Evolutionary conservation across 2,329 filamentous ascomycete species (phyloP).

Genomic region (Zymoseptoria ardabiliae): DNA sequence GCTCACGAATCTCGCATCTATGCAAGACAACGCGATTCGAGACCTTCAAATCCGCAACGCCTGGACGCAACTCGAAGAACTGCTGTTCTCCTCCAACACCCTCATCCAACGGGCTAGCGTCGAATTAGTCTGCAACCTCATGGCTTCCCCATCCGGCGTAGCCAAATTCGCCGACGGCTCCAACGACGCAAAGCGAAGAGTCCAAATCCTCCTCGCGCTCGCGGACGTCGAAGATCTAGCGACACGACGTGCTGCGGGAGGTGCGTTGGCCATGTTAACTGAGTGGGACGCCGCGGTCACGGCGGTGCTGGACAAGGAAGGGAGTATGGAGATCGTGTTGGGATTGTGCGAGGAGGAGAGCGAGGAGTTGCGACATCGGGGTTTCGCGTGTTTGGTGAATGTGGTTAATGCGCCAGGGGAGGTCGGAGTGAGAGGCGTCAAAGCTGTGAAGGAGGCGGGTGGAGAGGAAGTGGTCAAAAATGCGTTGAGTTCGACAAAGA

Average conservation of each 20-base stretch:
- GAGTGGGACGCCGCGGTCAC: slow-evolving; percentile 67
- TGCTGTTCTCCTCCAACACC: slow-evolving; percentile 69
- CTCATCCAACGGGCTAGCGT: slow-evolving; percentile 75
- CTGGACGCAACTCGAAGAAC: slow-evolving; percentile 73
- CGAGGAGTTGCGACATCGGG: slow-evolving; percentile 59
- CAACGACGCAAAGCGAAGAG: slow-evolving; percentile 60
- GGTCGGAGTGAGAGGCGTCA: slow-evolving; percentile 53
- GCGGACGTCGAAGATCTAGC: slow-evolving; percentile 75
- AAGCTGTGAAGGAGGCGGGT: slow-evolving; percentile 51
- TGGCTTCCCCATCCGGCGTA: slow-evolving; percentile 60
- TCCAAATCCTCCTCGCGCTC: slow-evolving; percentile 80
- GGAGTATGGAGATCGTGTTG: slow-evolving; percentile 72
- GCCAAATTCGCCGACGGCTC: slow-evolving; percentile 62
- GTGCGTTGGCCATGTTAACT: slow-evolving; percentile 78
- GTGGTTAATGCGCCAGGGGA: slow-evolving; percentile 61
- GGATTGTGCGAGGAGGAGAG: slow-evolving; percentile 66
- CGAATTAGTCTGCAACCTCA: slow-evolving; percentile 87
- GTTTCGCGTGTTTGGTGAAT: slow-evolving; percentile 59
- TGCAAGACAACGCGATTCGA: slow-evolving; percentile 55
- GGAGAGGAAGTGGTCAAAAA: slow-evolving; percentile 62
- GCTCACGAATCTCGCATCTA: slow-evolving; percentile 83
- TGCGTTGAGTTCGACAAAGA: slow-evolving; percentile 61
- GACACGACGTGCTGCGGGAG: slow-evolving; percentile 77
- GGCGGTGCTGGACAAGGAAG: slow-evolving; percentile 60
- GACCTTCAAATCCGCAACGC: slow-evolving; percentile 64